Base-by-base conservation (phyloP, 2,329 filamentous ascomycete species). In the Nigrospora oryzae region DNA sequence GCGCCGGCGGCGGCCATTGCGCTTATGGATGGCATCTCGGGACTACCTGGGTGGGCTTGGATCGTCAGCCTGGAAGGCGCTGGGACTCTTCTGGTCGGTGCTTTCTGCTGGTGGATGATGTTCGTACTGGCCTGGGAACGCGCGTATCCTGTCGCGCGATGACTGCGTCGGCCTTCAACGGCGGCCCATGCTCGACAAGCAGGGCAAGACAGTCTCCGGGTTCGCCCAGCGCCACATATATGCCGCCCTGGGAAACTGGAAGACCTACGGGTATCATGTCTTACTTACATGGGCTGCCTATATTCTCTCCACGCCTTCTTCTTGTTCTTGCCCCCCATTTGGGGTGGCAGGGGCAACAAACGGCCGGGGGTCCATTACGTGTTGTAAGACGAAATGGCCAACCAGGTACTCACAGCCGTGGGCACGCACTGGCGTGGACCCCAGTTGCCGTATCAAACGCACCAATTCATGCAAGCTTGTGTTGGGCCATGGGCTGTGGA, bases 291-390 rank as follows among this genome's bases (percentile, higher is more conserved):
- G 80, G 86, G 86, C 1, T 73, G 72, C 32, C 76, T 85, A 51
- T 83, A 82, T 56, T 74, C 84, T 0, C 68, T 90, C 4, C 89
- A 89, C 60, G 81, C 81, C 8, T 89, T 89, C 63, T 83, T 78
- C 2, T 71, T 90, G 3, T 90, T 95, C 66, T 65, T 91, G 3
- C 89, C 89, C 0, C 86, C 82, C 17, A 93, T 94, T 57, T 84
- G 94, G 51, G 70, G 71, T 40, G 65, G 63, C 48, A 67, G 74
- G 58, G 47, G 47, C 11, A 44, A 49, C 36, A 42, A 32, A 7
- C 44, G 47, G 33, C 47, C 47, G 14, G 47, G 46, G 15, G 46
- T 49, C 17, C 38, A 33, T 14, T 49, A 49, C 23, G 46, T 44
- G 10, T 30, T 46, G 28, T 48, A 35, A 36, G 23, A 10, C 6